These are phyloP conservation scores for Suillus plorans DNA, from an alignment of 768 basidiomycete genomes.

Conservation along the genomic window DNA sequence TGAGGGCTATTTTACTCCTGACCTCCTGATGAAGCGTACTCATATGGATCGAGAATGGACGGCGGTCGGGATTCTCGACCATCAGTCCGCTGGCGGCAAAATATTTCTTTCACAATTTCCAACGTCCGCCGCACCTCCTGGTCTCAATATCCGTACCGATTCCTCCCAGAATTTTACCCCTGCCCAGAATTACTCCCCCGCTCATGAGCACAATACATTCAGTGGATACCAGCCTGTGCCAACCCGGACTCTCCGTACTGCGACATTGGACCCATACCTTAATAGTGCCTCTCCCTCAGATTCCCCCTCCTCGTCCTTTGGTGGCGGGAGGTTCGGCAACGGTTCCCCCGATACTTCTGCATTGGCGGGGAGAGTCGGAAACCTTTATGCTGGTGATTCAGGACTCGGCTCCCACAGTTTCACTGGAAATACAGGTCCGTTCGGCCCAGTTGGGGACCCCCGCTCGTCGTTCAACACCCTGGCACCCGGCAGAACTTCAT, in stretches of 20 bases:
- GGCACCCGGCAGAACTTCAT: constrained; percentile 30
- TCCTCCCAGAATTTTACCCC: constrained; percentile 46
- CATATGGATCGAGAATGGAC: constrained; percentile 67
- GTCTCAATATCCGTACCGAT: constrained; percentile 49
- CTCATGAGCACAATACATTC: constrained; percentile 37
- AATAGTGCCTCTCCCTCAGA: constrained; percentile 57
- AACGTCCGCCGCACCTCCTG: constrained; percentile 48
- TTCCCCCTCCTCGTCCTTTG: constrained; percentile 73
- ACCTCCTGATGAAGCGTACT: constrained; percentile 84
- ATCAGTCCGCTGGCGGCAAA: constrained; percentile 51
- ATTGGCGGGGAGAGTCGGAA: constrained; percentile 49
- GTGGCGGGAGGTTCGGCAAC: constrained; percentile 60
- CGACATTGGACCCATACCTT: constrained; percentile 61
- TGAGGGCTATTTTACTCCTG: constrained; percentile 82
- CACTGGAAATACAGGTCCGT: constrained; percentile 33
- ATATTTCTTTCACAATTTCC: constrained; percentile 60
- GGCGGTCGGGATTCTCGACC: constrained; percentile 58
- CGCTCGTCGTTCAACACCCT: constrained; percentile 34
- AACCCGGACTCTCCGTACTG: constrained; percentile 53
- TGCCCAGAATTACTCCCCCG: constrained; percentile 40
- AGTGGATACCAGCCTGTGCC: constrained; percentile 69
- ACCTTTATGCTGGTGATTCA: constrained; percentile 38
- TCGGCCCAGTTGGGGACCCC: constrained; percentile 39
- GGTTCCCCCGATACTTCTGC: constrained; percentile 67
- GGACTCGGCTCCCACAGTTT: constrained; percentile 33